These are phyloP conservation scores for Sarocladiaceae sp. DNA, from an alignment of 2,329 filamentous ascomycete genomes.

Conservation along the genomic window DNA sequence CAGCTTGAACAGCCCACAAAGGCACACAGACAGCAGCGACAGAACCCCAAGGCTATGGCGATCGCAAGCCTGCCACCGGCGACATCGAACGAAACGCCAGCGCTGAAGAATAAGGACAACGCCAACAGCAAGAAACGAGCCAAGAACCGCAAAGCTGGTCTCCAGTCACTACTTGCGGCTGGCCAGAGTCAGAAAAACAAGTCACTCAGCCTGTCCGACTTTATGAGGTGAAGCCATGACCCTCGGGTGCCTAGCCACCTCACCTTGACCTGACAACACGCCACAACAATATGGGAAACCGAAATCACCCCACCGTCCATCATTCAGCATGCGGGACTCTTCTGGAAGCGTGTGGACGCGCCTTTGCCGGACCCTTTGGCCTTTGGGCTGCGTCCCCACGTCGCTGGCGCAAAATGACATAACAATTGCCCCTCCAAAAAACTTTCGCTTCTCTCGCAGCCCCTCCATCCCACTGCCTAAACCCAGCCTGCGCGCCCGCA, in stretches of 20 bases:
- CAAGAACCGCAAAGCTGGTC: constrained; percentile 57
- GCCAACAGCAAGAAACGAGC: constrained; percentile 59
- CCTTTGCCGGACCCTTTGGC: not conserved
- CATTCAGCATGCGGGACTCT: no score
- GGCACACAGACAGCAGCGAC: not conserved
- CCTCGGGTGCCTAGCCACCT: not conserved
- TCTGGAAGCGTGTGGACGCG: constrained; percentile 8
- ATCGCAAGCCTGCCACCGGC: constrained; percentile 6
- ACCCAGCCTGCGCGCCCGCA: constrained; percentile 18
- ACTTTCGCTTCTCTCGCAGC: constrained; percentile 13
- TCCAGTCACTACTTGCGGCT: constrained; percentile 56
- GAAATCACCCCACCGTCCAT: not conserved
- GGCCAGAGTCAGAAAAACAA: constrained; percentile 40
- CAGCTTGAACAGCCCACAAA: constrained; percentile 21
- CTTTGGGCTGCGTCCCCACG: constrained; percentile 11
- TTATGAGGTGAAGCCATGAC: constrained; percentile 31
- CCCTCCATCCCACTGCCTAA: constrained; percentile 13
- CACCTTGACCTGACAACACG: not conserved
- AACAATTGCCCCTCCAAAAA: constrained; percentile 27
- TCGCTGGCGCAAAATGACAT: constrained; percentile 19
- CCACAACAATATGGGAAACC: not conserved
- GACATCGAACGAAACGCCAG: constrained; percentile 10
- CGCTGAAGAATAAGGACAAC: constrained; percentile 37
- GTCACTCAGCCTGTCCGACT: constrained; percentile 48
- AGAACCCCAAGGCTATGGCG: not conserved